Base-by-base conservation (phyloP, 805 yeast genomes). In the Kazachstania martiniae region DNA sequence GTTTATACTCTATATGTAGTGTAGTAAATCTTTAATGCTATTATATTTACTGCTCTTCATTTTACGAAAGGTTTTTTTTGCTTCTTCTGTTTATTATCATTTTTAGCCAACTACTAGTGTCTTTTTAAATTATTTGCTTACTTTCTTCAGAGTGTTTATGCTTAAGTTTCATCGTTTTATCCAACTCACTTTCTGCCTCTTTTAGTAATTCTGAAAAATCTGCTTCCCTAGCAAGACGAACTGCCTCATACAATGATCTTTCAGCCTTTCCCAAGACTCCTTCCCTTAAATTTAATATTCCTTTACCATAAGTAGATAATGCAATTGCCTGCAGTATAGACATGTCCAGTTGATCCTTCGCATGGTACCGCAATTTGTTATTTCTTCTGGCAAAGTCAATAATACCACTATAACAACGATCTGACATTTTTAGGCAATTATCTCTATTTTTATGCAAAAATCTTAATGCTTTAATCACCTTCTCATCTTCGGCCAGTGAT, bases 231-330 rank as follows among this genome's bases (percentile, higher is more conserved):
- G 93, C 86, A 37, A 85, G 63, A 17, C 74, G 65, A 21, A 83
- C 66, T 0, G 94, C 74, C 49, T 81, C 86, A 5, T 77, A 61
- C 29, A 87, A 60, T 18, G 70, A 59, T 26, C 73, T 62, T 41
- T 70, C 73, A 0, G 94, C 86, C 34, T 65, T 58, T 2, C 63
- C 66, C 35, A 70, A 62, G 8, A 75, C 59, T 1, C 77, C 70
- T 28, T 63, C 49, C 44, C 82, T 83, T n/a, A 78, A 56, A 27
- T 71, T 66, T 8, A 84, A 66, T 4, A 86, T 93, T 2, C 95
- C 97, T 25, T 83, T 62, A 0, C 95, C 93, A 49, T 81, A 87
- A 0, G 85, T 74, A 0, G 94, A 74, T 51, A 87, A 63, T 0
- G 93, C 91, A 26, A 80, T 74, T 1, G 81, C 73, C 40, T 81